Evolutionary conservation across 2,329 filamentous ascomycete genomes (phyloP), one percentile per base, ranked within the genome.

Genomic region (Trichoderma breve): DNA sequence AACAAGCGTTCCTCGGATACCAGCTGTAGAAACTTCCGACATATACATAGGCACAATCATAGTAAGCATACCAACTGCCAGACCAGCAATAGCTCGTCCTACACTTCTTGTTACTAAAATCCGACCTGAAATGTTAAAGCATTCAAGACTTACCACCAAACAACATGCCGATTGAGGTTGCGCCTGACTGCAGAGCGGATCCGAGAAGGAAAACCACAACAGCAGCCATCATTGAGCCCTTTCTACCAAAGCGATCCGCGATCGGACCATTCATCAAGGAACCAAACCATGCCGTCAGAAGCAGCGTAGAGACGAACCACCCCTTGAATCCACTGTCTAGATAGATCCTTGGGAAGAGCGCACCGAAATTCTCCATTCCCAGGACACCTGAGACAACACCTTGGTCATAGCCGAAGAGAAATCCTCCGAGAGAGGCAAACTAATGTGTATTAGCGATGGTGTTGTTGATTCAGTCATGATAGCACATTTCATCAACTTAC

Each of bases 251-350:
- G 3, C 74, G 76, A 71, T 83, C 81, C 30, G 81, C 81, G 30
- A 83, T 74, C 1, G 83, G 80, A 1, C 83, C 82, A 69, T 83
- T 83, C 72, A 81, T 66, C 30, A 87, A 78, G 2, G 85, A 86
- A 3, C 86, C 86, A 63, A 85, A 76, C 84, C 84, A 86, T 6
- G 85, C 85, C 63, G 83, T 78, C 1, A 87, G 78, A 11, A 86
- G 76, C 5, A 88, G 77, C 2, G 82, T 84, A 6, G 86, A 86
- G 2, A 86, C 84, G 67, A 87, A 86, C 85, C 86, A 87, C 36
- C 85, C 85, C 73, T 86, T 85, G 77, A 85, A 85, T 12, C 81
- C 76, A 72, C 80, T 83, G 71, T 86, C 83, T 0, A 79, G 71
- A 63, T 81, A 83, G 18, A 86, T 79, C 8, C 79, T 76, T 9